phyloP scores from a whole-genome alignment of 176 grass and related monocot genomes.

The Oryza punctata region DNA sequence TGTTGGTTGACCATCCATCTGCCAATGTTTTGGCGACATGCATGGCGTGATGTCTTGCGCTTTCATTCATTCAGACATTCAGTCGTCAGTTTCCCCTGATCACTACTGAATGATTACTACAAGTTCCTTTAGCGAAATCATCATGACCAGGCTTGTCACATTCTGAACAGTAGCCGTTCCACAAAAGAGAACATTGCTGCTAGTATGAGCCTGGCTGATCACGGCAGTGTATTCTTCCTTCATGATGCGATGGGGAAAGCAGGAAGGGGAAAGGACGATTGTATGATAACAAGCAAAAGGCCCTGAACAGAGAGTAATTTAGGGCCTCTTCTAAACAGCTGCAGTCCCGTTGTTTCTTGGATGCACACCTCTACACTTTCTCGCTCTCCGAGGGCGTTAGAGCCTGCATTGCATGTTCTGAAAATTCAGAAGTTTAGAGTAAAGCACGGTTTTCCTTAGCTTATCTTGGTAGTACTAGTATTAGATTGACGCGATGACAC shows the following conservation, averaged over 20 bases:
- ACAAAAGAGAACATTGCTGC: not conserved
- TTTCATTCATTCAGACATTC: not conserved
- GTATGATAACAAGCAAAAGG: slow-evolving; percentile 16
- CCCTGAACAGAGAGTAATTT: not conserved
- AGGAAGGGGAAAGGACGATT: not conserved
- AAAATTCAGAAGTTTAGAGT: not conserved
- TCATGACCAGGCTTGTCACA: slow-evolving; percentile 17
- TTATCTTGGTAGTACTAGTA: not conserved
- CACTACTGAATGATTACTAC: slow-evolving; percentile 25
- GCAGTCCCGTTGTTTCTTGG: not conserved
- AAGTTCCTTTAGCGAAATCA: slow-evolving; percentile 14
- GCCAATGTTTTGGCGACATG: not conserved
- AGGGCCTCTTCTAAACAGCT: not conserved
- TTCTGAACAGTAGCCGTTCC: slow-evolving; percentile 1
- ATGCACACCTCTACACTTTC: not conserved
- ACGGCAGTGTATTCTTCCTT: not conserved
- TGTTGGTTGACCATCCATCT: not conserved
- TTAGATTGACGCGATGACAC: not conserved
- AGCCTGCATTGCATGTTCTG: not conserved
- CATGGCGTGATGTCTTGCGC: not conserved
- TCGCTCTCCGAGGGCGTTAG: not conserved
- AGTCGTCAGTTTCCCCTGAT: slow-evolving; percentile 8
- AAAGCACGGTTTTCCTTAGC: not conserved
- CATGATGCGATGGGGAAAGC: slow-evolving; percentile 3
- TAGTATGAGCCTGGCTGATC: not conserved